Percentiles rank a stretch among this genome's conserved stretches.
These are phyloP conservation scores for Dictyophora rubrovolvata DNA, from an alignment of 768 basidiomycete species.

Conservation along the genomic window DNA sequence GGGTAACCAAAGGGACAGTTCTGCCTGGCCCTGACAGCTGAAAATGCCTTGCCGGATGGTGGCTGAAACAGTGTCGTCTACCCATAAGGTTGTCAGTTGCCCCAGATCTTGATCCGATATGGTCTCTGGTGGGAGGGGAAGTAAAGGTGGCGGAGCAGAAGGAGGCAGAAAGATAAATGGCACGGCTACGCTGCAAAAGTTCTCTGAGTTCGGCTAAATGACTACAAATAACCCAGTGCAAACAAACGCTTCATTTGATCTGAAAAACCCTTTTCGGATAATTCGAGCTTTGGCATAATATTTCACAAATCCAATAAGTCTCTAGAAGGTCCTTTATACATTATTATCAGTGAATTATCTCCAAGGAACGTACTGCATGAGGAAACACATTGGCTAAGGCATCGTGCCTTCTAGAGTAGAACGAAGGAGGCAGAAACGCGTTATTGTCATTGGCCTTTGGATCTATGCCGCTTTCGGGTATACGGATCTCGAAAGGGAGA, in stretches of 20 bases:
- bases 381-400: background rate
- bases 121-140: background rate
- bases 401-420: background rate
- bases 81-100: background rate
- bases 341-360: background rate
- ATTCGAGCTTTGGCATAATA: slow-evolving; percentile 3
- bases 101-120: background rate
- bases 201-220: too few relatives aligned
- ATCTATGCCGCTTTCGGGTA: slow-evolving; percentile 1
- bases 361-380: background rate
- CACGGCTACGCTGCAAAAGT: background rate
- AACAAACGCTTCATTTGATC: background rate
- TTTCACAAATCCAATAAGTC: slow-evolving; percentile 2
- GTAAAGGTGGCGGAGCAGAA: background rate
- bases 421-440: background rate
- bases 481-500: background rate
- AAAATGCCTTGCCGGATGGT: background rate
- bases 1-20: background rate
- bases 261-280: background rate
- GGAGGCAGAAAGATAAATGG: slow-evolving; percentile 8
- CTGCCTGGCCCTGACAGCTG: background rate
- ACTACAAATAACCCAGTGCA: background rate
- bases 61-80: background rate
- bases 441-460: background rate
- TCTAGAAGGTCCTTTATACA: background rate